These are phyloP conservation scores for Cladosporium sp. DNA, from an alignment of 2,329 filamentous ascomycete species.

Conservation along the genomic window DNA sequence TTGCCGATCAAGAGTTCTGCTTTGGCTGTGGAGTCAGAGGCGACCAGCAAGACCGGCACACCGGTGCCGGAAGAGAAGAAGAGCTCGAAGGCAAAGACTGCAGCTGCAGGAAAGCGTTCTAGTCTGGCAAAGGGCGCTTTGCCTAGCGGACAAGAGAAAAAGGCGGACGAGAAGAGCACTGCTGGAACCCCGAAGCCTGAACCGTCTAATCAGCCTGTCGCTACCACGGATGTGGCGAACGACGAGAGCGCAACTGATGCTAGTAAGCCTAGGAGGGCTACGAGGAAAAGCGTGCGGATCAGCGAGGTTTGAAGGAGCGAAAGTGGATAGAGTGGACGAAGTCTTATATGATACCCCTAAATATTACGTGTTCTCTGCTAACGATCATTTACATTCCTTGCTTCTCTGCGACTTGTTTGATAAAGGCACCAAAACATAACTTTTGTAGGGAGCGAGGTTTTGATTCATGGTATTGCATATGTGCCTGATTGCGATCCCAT, in stretches of 20 bases:
- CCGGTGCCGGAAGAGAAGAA: conserved; percentile 22
- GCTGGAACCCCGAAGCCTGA: conserved; percentile 9
- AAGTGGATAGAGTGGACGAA: neutral
- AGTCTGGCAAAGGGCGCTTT: conserved; percentile 14
- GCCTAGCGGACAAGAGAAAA: conserved; percentile 15
- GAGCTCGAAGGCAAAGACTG: conserved; percentile 1
- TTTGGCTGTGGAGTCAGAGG: conserved; percentile 24
- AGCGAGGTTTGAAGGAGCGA: conserved; percentile 29
- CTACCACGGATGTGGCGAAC: conserved; percentile 4
- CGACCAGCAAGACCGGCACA: conserved; percentile 28
- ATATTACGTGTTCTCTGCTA: neutral
- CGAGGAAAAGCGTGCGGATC: conserved; percentile 36
- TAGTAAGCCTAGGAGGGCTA: conserved; percentile 28
- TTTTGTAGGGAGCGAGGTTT: no score
- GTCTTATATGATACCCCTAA: neutral
- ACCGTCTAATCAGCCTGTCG: neutral
- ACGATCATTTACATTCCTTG: neutral
- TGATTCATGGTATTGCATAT: no score
- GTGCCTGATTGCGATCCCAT: no score
- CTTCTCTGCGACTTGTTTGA: neutral
- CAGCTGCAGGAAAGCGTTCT: neutral
- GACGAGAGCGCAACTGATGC: conserved; percentile 14
- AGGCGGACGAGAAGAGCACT: conserved; percentile 10
- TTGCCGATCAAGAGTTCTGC: conserved; percentile 45
- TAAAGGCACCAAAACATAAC: no score